Conservation (phyloP, 805 yeast genomes). For the Ogataea saltuana region DNA sequence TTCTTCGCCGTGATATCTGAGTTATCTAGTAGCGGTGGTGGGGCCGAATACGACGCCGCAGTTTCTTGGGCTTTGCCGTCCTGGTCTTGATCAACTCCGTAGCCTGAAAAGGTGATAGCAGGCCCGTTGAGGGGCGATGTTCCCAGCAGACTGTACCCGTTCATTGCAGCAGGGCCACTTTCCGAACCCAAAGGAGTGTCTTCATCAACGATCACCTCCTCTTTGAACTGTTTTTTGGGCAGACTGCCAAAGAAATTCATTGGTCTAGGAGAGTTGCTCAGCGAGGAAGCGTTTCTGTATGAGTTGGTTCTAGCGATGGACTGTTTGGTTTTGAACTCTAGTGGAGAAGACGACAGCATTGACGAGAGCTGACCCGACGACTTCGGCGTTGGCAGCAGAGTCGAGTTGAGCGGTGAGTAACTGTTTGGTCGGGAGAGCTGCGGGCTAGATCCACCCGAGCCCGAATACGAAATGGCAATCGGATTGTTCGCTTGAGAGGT, state of each 20-base stretch:
- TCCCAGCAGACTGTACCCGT: conserved; percentile 3
- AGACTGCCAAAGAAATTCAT: conserved; percentile 21
- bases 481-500: conserved; percentile 21
- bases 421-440: conserved; percentile 14
- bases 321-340: conserved; percentile 29
- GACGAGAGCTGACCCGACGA: conserved; percentile 18
- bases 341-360: conserved; percentile 29
- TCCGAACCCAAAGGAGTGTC: conserved; percentile 16
- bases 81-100: too few species aligned
- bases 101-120: too few species aligned
- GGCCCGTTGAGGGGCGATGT: conserved; percentile 13
- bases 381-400: conserved; percentile 12
- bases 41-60: too few species aligned
- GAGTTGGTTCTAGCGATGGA: conserved; percentile 26
- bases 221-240: conserved; percentile 17
- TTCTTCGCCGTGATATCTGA: neutral
- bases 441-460: conserved; percentile 9
- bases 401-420: conserved; percentile 12
- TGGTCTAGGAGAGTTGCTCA: conserved; percentile 31
- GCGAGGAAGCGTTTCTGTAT: conserved; percentile 26
- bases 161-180: neutral
- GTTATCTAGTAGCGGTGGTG: neutral
- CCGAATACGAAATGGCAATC: conserved; percentile 20
- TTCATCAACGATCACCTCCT: conserved; percentile 25
- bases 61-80: neutral